Evolutionary conservation across 768 basidiomycete genomes (phyloP).

Genomic region (Mycena galericulata): DNA sequence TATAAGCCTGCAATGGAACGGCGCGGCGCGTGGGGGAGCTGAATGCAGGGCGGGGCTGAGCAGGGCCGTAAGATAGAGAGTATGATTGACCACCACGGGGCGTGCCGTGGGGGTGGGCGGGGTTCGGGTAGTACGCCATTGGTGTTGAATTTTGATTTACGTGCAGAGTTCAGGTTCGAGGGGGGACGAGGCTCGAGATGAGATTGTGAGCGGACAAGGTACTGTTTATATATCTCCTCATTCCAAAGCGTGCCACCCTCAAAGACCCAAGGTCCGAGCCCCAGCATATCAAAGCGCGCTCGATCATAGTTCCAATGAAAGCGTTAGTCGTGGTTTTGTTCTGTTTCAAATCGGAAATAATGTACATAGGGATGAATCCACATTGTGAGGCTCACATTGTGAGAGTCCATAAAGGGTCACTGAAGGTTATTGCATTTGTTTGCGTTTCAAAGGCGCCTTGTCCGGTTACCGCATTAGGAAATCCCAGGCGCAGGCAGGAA

Average conservation of each 20-base stretch:
- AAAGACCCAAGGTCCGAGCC: neutral
- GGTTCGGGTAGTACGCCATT: conserved; percentile 56
- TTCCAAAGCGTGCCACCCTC: neutral
- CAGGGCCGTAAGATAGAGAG: conserved; percentile 44
- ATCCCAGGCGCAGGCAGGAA: too few species aligned
- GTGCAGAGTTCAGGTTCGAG: too few species aligned
- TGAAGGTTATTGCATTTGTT: too few species aligned
- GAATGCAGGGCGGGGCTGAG: conserved; percentile 40
- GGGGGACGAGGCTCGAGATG: neutral
- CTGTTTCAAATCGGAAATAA: neutral
- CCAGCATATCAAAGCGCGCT: neutral
- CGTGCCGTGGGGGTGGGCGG: conserved; percentile 54
- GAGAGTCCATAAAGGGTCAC: too few species aligned
- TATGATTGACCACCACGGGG: conserved; percentile 41
- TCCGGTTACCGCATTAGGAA: too few species aligned
- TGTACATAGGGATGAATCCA: too few species aligned
- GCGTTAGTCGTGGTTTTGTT: neutral
- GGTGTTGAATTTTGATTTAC: neutral
- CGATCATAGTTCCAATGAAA: too few species aligned
- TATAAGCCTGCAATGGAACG: conserved; percentile 50
- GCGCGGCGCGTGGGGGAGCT: conserved; percentile 47
- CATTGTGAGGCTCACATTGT: too few species aligned
- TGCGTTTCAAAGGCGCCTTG: too few species aligned
- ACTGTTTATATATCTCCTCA: neutral
- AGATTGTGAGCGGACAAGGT: neutral